Base-by-base conservation (phyloP, 148 eudicot species). In the Silene conica region DNA sequence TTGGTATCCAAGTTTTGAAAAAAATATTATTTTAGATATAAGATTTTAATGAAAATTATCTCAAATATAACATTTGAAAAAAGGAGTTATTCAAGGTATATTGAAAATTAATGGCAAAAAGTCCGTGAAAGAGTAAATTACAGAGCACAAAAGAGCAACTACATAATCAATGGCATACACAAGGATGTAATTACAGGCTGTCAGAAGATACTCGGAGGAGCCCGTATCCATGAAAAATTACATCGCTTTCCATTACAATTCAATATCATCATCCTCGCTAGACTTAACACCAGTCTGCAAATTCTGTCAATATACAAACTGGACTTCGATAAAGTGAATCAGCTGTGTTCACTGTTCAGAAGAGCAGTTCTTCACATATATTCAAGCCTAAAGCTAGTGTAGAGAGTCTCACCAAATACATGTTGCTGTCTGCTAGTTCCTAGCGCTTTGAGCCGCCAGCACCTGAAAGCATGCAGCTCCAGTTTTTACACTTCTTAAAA, bases 381-480 rank as follows among this genome's bases (percentile, higher is more conserved):
- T 60, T 59, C 63, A 31, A 66, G 63, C 70, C 70, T n/a, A 66
- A 52, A 41, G 62, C 58, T 8, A 20, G 34, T 31, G 46, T 50
- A 9, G 16, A 50, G 20, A 46, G 46, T 46, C 19, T 31, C 28
- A 48, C 26, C 69, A 50, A 7, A 48, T 21, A 26, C 61, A 31
- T 57, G 45, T 46, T 54, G 45, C 4, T 52, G 23, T 64, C 41
- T 4, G 62, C 2, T 48, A 20, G 48, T 31, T 65, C 72, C 67
- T 11, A 46, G 6, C 19, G 59, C 69, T 43, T 56, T 67, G 69
- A 63, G 45, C 38, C 52, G 56, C 45, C 60, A 69, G 8, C 63
- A 68, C 73, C 81, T 79, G 81, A 70, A 74, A 67, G 28, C 69
- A 65, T 22, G 38, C 38, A 57, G 1, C 55, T 21, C 78, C 56